phyloP scores from a whole-genome alignment of 129 eudicot species.

The Escallonia rubra region DNA sequence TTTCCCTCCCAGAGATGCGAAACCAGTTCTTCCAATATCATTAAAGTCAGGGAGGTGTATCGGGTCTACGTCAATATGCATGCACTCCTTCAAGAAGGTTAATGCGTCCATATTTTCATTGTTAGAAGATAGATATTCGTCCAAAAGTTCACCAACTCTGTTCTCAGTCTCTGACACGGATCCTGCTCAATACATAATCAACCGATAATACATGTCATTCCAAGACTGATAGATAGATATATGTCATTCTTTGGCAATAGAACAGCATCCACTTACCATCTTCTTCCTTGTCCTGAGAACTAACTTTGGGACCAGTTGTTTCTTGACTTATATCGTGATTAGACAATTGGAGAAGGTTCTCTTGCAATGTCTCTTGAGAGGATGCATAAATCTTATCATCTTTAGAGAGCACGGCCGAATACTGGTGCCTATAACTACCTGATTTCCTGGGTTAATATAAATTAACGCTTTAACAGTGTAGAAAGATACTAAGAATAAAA shows the following conservation, averaged over 20 bases:
- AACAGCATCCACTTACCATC: conserved; percentile 43
- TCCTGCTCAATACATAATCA: conserved; percentile 23
- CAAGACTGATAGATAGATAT: neutral
- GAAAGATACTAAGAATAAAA: neutral
- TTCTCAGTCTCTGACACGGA: conserved; percentile 34
- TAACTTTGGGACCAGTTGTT: conserved; percentile 12
- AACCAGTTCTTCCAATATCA: conserved; percentile 29
- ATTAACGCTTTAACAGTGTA: conserved; percentile 3
- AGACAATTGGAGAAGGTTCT: conserved; percentile 26
- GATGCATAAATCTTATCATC: conserved; percentile 22
- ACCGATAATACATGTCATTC: neutral
- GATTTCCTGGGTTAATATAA: conserved; percentile 43
- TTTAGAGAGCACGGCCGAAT: conserved; percentile 32
- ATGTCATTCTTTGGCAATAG: conserved; percentile 3
- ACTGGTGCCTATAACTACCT: conserved; percentile 39
- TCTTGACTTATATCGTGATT: conserved; percentile 24
- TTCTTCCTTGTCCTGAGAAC: conserved; percentile 25
- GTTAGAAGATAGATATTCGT: conserved; percentile 46
- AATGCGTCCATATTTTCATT: conserved; percentile 44
- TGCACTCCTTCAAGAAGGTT: conserved; percentile 45
- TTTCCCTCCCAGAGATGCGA: conserved; percentile 21
- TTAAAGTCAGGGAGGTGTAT: conserved; percentile 40
- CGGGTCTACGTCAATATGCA: conserved; percentile 36
- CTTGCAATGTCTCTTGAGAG: conserved; percentile 48
- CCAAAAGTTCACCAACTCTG: conserved; percentile 29